Evolutionary conservation across 2,329 filamentous ascomycete species (phyloP), one percentile per base, ranked within the genome.

Genomic region (Pyricularia pennisetigena): DNA sequence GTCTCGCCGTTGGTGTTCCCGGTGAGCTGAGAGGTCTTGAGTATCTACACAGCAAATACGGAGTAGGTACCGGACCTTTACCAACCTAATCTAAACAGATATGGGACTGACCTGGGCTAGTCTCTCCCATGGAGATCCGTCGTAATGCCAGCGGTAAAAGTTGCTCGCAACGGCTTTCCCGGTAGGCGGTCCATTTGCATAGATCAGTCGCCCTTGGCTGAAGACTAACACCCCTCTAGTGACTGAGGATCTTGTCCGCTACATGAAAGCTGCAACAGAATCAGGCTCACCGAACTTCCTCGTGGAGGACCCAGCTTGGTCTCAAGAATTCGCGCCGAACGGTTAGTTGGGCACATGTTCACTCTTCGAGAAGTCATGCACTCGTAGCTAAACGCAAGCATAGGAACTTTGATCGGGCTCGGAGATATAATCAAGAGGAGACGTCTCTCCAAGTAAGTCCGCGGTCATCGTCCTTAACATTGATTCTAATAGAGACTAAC

Each of bases 291-390:
- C 74, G 66, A 81, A 92, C 72, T 97, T 97, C 73, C 79, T 97
- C 0, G 80, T 88, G 0, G 82, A 90, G 3, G 88, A 97, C 68
- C 88, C 90, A 0, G 86, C 87, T 3, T 98, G 93, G 90, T 92
- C 94, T 0, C 77, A 91, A 65, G 94, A 97, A 75, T 97, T 97
- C 79, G 93, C 93, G 2, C 93, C 93, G 0, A 88, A 94, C 70
- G 94, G 66, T 63, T 14, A 62, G 66, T 23, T 6, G 24, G 20
- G 6, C 16, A 30, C 30, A 32, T 30, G 9, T 64, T 26, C 63
- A 32, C 4, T 12, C 32, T 54, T 20, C n/a, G 6, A 2, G 16
- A 26, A 2, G 5, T 9, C 30, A 20, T 2, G 14, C 12, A 20
- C 6, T 10, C 23, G 10, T 66, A 12, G 28, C 64, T 66, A 9